Evolutionary conservation across 208 protist genomes (phyloP).

Genomic region (Trypanosoma theileri): DNA sequence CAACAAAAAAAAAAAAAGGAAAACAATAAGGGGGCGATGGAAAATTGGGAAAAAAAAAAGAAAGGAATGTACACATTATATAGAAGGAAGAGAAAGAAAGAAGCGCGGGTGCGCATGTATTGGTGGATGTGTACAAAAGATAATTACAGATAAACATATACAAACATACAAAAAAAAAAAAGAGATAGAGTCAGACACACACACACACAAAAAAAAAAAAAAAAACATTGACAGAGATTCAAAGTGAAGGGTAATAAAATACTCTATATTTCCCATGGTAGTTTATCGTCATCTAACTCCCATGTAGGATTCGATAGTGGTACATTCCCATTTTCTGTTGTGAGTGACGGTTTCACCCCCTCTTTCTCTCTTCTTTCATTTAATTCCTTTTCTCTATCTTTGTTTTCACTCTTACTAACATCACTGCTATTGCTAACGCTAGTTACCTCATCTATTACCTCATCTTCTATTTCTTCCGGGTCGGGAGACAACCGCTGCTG

Average conservation of each 20-base stretch:
- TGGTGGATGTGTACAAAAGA: too few species aligned
- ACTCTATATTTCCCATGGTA: slow-evolving; percentile 5
- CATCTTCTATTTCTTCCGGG: too few species aligned
- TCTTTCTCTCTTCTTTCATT: slow-evolving; percentile 10
- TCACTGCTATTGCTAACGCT: neutral
- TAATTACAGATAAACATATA: too few species aligned
- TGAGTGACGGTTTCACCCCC: neutral
- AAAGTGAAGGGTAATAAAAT: slow-evolving; percentile 5
- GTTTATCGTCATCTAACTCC: neutral
- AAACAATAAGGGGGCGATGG: too few species aligned
- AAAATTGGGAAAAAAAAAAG: slow-evolving; percentile 16
- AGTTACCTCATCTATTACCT: neutral
- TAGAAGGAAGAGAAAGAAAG: too few species aligned
- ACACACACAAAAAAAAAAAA: neutral
- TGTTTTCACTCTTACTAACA: slow-evolving; percentile 12
- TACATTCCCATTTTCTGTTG: too few species aligned
- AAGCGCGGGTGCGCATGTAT: too few species aligned
- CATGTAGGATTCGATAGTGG: neutral
- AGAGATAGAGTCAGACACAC: too few species aligned
- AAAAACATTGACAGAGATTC: neutral
- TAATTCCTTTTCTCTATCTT: slow-evolving; percentile 18
- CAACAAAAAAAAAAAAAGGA: too few species aligned
- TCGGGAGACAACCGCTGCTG: too few species aligned
- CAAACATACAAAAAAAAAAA: too few species aligned
- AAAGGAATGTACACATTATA: neutral